Evolutionary conservation across 139 green algal species (phyloP).

Genomic region (Asterochloris erici): DNA sequence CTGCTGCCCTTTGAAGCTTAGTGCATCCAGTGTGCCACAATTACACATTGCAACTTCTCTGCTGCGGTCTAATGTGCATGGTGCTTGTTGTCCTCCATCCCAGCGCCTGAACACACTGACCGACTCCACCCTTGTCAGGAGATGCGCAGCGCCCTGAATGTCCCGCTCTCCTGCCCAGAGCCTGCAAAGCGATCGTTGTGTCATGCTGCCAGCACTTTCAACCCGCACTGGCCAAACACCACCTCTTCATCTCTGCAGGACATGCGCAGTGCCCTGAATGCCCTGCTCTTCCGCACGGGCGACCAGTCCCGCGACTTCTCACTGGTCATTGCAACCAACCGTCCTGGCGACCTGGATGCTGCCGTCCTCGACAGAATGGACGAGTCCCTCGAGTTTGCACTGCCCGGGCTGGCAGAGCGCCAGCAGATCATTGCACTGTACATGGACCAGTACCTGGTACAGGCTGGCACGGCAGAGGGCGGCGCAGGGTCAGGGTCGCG

Average conservation of each 20-base stretch:
- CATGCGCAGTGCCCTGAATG: conserved; percentile 90
- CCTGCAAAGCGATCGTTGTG: no score
- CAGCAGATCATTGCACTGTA: conserved; percentile 80
- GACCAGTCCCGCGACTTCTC: conserved; percentile 54
- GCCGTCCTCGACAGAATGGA: conserved; percentile 94
- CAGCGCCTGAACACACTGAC: no score
- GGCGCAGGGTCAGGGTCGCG: conserved; percentile 38
- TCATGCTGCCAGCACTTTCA: no score
- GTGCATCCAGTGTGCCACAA: no score
- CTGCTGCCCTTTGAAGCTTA: no score
- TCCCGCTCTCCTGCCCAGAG: no score
- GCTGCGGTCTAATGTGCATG: no score
- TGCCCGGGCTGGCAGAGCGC: conserved; percentile 69
- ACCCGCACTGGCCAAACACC: no score
- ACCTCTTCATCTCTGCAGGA: conserved; percentile 23
- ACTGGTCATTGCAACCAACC: conserved; percentile 91
- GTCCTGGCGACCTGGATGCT: conserved; percentile 87
- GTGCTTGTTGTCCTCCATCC: no score
- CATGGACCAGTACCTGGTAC: conserved; percentile 82
- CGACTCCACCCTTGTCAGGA: no score
- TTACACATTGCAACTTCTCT: no score
- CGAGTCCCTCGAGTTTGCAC: conserved; percentile 89
- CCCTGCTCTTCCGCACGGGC: conserved; percentile 84
- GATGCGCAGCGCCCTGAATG: no score
- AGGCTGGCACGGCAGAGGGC: conserved; percentile 57